Conservation (phyloP, 2,329 filamentous ascomycete genomes). For the Fusarium sp. region DNA sequence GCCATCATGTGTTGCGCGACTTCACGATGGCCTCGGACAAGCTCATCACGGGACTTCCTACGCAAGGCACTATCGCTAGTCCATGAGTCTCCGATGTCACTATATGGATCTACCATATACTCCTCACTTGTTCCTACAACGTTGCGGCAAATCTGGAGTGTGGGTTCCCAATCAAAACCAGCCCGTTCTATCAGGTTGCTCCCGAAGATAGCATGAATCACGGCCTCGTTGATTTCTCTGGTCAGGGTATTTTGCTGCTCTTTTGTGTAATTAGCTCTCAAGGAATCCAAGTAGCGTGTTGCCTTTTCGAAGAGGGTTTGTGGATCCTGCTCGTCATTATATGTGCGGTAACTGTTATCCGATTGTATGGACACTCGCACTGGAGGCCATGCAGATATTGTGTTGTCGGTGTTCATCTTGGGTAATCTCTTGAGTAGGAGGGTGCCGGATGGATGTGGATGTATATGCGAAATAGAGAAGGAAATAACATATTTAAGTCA, state of each 20-base stretch:
- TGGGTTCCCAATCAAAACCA: conserved; percentile 33
- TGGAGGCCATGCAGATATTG: conserved; percentile 4
- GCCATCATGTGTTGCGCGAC: conserved; percentile 44
- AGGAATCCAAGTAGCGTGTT: neutral
- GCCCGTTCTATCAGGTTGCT: conserved; percentile 48
- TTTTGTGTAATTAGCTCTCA: neutral
- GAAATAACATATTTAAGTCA: too few species aligned
- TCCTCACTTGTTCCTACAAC: conserved; percentile 5
- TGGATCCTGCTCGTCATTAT: conserved; percentile 21
- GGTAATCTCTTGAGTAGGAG: neutral
- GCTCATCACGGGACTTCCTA: neutral
- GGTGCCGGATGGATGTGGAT: too few species aligned
- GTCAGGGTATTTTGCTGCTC: conserved; percentile 19
- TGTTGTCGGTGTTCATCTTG: neutral
- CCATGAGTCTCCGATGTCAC: too few species aligned
- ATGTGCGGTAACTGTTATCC: conserved; percentile 22
- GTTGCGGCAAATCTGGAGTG: conserved; percentile 32
- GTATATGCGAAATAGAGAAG: too few species aligned
- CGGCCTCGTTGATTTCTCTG: conserved; percentile 26
- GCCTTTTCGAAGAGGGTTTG: conserved; percentile 29
- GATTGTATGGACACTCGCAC: neutral
- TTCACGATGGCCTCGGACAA: conserved; percentile 31
- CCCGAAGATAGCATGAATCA: conserved; percentile 44
- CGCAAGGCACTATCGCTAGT: neutral
- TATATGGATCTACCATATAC: too few species aligned